phyloP scores from a whole-genome alignment of 1,284 basidiomycete species.

The Chalciporus piperatoides region DNA sequence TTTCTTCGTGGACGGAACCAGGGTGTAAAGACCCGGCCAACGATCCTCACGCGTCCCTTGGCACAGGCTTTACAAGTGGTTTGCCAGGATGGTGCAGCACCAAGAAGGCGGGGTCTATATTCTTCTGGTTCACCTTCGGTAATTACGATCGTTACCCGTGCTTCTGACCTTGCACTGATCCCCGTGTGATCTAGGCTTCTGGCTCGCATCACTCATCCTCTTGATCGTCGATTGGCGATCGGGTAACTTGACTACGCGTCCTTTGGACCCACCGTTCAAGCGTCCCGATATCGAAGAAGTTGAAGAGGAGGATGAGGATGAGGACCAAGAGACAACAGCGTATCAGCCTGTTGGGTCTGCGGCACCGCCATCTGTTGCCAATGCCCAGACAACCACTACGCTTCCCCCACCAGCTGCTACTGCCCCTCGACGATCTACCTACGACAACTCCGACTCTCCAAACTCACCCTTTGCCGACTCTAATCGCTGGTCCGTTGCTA shows the following conservation, averaged over 20 bases:
- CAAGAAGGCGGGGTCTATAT: constrained; percentile 82
- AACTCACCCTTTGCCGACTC: constrained; percentile 53
- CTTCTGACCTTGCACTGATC: constrained; percentile 2
- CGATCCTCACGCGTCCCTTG: constrained; percentile 69
- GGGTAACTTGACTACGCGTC: constrained; percentile 49
- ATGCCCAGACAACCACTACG: constrained; percentile 23
- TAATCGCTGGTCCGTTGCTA: constrained; percentile 44
- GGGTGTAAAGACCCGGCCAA: constrained; percentile 80
- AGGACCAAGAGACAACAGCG: constrained; percentile 45
- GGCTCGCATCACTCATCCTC: constrained; percentile 60
- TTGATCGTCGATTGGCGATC: constrained; percentile 70
- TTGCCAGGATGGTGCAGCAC: constrained; percentile 82
- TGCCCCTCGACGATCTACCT: constrained; percentile 28
- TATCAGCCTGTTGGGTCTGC: constrained; percentile 36
- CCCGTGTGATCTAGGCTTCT: constrained; percentile 47
- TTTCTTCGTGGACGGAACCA: constrained; percentile 74
- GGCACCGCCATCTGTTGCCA: constrained; percentile 21
- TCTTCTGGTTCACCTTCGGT: constrained; percentile 85
- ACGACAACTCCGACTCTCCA: constrained; percentile 38
- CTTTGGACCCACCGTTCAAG: constrained; percentile 69
- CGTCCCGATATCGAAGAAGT: constrained; percentile 44
- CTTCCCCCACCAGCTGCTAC: constrained; percentile 34
- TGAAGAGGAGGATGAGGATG: constrained; percentile 39
- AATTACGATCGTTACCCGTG: constrained; percentile 12
- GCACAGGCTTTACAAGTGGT: constrained; percentile 64